Evolutionary conservation across 2,329 filamentous ascomycete species (phyloP).

Genomic region (Paracoccidioides brasiliensis): DNA sequence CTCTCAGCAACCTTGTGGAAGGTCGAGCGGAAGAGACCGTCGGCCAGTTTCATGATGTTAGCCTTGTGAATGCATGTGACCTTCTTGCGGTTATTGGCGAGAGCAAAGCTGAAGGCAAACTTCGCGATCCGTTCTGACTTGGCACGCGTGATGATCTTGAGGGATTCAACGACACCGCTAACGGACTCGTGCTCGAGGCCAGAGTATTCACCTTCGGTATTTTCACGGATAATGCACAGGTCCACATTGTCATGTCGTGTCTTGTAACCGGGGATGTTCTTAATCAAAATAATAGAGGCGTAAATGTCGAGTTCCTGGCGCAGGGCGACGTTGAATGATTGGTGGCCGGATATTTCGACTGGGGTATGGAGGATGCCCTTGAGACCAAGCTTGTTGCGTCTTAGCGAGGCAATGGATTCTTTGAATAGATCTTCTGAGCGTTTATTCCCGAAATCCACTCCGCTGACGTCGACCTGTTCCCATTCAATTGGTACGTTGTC

Average conservation of each 20-base stretch:
- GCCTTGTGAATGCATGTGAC: constrained; percentile 99
- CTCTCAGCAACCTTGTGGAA: constrained; percentile 89
- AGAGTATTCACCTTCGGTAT: constrained; percentile 99
- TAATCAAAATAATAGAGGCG: constrained; percentile 92
- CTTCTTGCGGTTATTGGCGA: constrained; percentile 98
- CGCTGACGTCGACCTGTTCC: constrained; percentile 95
- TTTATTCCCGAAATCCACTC: constrained; percentile 71
- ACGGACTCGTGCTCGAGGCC: constrained; percentile 98
- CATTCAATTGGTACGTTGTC: constrained; percentile 98
- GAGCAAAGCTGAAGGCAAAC: constrained; percentile 94
- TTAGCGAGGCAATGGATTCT: constrained; percentile 86
- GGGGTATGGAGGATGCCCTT: constrained; percentile 99
- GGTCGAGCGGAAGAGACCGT: constrained; percentile 96
- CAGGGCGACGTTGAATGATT: constrained; percentile 98
- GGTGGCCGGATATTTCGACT: constrained; percentile 90
- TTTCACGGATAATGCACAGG: constrained; percentile 98
- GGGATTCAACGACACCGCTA: constrained; percentile 87
- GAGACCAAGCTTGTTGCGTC: constrained; percentile 96
- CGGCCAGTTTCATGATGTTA: constrained; percentile 99
- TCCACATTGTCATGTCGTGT: constrained; percentile 96
- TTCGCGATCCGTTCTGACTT: constrained; percentile 99
- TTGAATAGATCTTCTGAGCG: constrained; percentile 90
- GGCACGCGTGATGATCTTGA: constrained; percentile 98
- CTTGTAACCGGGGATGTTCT: constrained; percentile 98
- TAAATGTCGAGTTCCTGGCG: constrained; percentile 99